A percentile compares a stretch with the other conserved stretches of the same genome.
These are phyloP conservation scores for Emericellopsis cladophorae DNA, from an alignment of 2,329 filamentous ascomycete genomes.

Conservation along the genomic window DNA sequence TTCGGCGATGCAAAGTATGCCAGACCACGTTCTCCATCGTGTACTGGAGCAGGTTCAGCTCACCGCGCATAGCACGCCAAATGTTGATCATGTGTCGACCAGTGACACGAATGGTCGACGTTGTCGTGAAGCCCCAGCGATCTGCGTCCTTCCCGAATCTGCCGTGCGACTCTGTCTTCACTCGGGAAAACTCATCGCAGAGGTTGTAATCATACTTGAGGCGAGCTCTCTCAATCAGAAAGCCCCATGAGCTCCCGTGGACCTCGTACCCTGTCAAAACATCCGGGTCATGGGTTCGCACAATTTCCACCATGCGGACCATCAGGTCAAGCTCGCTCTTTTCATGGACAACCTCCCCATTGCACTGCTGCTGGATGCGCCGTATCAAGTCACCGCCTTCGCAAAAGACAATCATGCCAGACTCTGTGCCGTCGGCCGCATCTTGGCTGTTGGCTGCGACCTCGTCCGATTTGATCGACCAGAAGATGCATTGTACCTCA, in stretches of 20 bases:
- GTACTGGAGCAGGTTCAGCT: conserved; percentile 84
- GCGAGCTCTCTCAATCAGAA: conserved; percentile 79
- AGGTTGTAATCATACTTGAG: conserved; percentile 82
- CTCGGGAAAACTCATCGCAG: conserved; percentile 81
- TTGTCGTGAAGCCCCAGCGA: conserved; percentile 87
- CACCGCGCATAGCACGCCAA: conserved; percentile 91
- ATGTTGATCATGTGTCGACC: conserved; percentile 95
- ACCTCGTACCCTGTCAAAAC: conserved; percentile 93
- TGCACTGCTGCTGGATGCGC: conserved; percentile 48
- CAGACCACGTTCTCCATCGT: conserved; percentile 94
- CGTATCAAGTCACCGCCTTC: conserved; percentile 44
- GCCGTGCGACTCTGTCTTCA: conserved; percentile 73
- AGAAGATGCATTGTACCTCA: conserved; percentile 79
- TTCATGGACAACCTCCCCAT: conserved; percentile 60
- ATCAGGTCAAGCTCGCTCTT: conserved; percentile 73
- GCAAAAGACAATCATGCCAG: conserved; percentile 64
- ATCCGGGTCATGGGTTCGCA: conserved; percentile 75
- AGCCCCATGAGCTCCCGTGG: conserved; percentile 89
- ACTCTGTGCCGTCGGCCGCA: conserved; percentile 33
- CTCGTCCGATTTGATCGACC: conserved; percentile 73
- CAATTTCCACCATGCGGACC: conserved; percentile 75
- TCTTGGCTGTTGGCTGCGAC: conserved; percentile 33
- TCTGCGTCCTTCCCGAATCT: conserved; percentile 79
- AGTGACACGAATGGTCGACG: conserved; percentile 83
- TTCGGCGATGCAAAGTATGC: conserved; percentile 73